Conservation (phyloP, 768 basidiomycete species). For the Chlorophyllum brunneum region DNA sequence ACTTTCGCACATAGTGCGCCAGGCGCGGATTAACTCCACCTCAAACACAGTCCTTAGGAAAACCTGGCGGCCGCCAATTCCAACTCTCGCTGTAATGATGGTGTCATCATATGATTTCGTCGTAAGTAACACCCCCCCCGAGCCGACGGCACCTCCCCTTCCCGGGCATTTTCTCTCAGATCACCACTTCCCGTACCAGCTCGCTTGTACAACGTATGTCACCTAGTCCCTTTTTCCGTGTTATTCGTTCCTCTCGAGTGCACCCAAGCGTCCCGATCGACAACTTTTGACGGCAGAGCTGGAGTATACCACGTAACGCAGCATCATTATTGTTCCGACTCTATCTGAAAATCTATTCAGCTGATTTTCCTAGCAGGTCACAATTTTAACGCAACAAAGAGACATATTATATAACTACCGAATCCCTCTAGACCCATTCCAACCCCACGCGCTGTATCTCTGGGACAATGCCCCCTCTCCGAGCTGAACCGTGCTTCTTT, state of each 20-base stretch:
- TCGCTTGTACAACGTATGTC: constrained; percentile 1
- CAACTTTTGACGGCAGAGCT: neutral
- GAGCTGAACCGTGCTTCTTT: no score
- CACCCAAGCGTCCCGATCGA: neutral
- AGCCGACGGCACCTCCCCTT: neutral
- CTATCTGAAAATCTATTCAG: constrained; percentile 1
- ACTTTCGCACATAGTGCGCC: no score
- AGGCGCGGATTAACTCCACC: no score
- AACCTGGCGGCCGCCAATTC: no score
- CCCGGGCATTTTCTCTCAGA: constrained; percentile 5
- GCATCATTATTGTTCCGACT: neutral
- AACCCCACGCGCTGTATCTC: neutral
- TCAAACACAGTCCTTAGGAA: no score
- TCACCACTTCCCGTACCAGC: neutral
- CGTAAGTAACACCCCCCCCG: no score
- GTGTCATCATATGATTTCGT: no score
- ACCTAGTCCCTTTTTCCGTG: neutral
- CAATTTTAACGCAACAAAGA: neutral
- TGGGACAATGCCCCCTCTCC: neutral
- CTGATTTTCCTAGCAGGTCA: neutral
- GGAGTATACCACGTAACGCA: neutral
- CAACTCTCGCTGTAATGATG: no score
- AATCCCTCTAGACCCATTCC: neutral
- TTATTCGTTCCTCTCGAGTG: neutral
- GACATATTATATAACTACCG: constrained; percentile 1